Conservation (phyloP, 768 basidiomycete genomes). For the Trametes elegans region DNA sequence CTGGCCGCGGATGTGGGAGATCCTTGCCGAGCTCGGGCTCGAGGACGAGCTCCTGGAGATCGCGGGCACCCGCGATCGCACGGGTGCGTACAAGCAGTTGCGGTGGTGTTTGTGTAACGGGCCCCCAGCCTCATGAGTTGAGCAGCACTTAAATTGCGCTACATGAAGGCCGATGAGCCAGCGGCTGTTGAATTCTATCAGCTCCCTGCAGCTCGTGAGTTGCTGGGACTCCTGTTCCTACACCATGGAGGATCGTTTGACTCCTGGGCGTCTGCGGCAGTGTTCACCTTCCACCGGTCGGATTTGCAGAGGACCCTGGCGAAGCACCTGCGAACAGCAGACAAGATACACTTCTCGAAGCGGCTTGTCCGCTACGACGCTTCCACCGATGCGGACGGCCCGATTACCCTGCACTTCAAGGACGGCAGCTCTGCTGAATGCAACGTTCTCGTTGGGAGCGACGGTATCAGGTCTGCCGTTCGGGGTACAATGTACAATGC, state of each 20-base stretch:
- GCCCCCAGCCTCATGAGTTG: not conserved
- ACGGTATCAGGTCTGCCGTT: constrained; percentile 41
- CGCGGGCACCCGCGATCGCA: constrained; percentile 19
- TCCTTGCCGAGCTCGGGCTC: constrained; percentile 39
- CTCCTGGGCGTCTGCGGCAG: not conserved
- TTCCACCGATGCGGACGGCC: not conserved
- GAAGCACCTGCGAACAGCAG: constrained; percentile 30
- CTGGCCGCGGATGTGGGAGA: constrained; percentile 45
- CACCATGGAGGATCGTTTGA: not conserved
- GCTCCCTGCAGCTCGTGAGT: not conserved
- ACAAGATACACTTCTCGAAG: constrained; percentile 33
- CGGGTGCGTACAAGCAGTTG: not conserved
- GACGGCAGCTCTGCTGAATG: constrained; percentile 37
- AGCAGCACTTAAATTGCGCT: not conserved
- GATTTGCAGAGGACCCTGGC: constrained; percentile 36
- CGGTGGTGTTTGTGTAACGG: not conserved
- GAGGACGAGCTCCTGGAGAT: constrained; percentile 31
- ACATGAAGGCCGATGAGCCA: not conserved
- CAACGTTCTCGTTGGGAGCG: constrained; percentile 43
- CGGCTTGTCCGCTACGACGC: constrained; percentile 12
- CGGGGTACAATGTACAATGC: constrained; percentile 29
- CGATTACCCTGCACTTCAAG: constrained; percentile 34
- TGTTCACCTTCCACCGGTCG: constrained; percentile 34
- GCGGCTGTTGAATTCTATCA: not conserved
- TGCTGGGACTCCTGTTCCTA: too few relatives aligned